Base-by-base conservation (phyloP, 306 rosid genomes). In the Cicer judaicum region DNA sequence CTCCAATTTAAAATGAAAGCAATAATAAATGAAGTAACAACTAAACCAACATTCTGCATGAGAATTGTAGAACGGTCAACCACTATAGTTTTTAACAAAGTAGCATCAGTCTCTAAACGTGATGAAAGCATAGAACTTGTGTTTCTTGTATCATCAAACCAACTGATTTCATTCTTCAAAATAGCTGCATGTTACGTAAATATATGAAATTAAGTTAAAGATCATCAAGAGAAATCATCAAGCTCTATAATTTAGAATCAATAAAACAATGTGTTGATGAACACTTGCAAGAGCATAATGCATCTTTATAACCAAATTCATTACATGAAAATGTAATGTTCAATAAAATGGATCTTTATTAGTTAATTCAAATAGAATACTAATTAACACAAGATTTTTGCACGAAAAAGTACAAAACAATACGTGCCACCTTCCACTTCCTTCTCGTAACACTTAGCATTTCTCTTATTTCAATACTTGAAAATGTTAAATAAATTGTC, bases 1-100 rank as follows among this genome's bases (percentile, higher is more conserved):
- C 98, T 89, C 98, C 98, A 93, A 76, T 89, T 93, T 83, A 93
- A 78, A 70, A 90, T 69, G 89, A 93, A 93, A 74, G 95, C 72
- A 60, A 93, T 89, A 47, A 90, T 78, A 67, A 93, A 90, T 15
- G 98, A 78, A 41, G 90, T 77, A 64, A 85, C 91, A 36, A 93
- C 86, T 76, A 89, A 79, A 47, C 97, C 97, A 21, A 93, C 78
- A 73, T 93, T 93, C 80, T 90, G 95, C 29, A 93, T 62, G 19
- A 93, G 97, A 85, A 93, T 89, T 2, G 98, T 63, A 34, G 88
- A 78, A 40, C 98, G 91, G 67, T 93, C 98, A 59, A 93, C 97
- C 49, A 90, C 93, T 36, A 93, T 76, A 46, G 93, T 89, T 74
- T 87, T 64, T 74, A 93, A 80, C 47, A 93, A 79, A 79, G 93